Base-by-base conservation (phyloP, 202 grass and related monocot genomes). In the Eragrostis tef region DNA sequence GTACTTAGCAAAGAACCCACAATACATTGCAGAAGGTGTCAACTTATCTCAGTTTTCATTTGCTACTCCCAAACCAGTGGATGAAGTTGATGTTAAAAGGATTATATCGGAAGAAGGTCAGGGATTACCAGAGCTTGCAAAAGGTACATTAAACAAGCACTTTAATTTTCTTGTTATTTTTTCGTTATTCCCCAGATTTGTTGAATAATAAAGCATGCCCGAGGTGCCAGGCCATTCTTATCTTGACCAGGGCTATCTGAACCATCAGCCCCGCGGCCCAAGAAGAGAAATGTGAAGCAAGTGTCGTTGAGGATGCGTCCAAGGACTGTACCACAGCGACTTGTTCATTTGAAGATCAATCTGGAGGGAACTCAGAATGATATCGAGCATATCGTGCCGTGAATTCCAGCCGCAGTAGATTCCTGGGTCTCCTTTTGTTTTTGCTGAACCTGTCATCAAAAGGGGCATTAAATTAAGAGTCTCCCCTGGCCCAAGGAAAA, bases 1-100 rank as follows among this genome's bases (percentile, higher is more conserved):
- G 90, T 97, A 92, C 77, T 91, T 97, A 86, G 65, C 72, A 67
- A 64, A 94, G 45, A 89, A 91, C 58, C 89, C 89, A 45, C 51
- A 91, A 49, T 89, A 88, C 47, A 73, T 87, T 64, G 71, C 44
- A n/a, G 75, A 93, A 86, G 94, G 92, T 36, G 81, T 93, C 75
- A 89, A 73, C 47, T 78, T 93, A 71, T 84, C 83, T 69, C 92
- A 92, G 74, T 97, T 97, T 64, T 97, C 94, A 0, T 94, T 97
- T 85, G 63, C 88, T 54, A 87, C 43, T 50, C 94, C 94, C 10
- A 90, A 81, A 85, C 94, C 94, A 70, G 75, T 97, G 11, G 67
- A 94, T 74, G 82, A 93, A 68, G 91, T 86, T 42, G 87, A 89
- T 36, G 60, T 89, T 60, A 81, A 24, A 45, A 94, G 89, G 76